phyloP scores from a whole-genome alignment of 176 grass and related monocot genomes.

The Oryza glaberrima region DNA sequence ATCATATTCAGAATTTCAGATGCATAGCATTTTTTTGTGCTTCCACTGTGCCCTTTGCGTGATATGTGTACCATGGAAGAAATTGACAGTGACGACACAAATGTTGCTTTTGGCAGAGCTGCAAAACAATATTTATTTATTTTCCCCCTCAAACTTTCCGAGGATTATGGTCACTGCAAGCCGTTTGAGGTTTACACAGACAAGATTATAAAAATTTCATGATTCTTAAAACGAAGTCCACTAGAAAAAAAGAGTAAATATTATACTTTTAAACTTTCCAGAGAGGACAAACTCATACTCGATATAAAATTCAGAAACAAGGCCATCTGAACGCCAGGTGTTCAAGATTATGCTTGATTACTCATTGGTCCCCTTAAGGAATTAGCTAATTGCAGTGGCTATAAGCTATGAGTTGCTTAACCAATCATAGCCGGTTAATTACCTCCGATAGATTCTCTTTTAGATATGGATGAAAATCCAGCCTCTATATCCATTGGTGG shows the following conservation, averaged over 20 bases:
- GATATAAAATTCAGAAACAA: conserved; percentile 26
- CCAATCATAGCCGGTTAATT: too few relatives aligned
- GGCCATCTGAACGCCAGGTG: conserved; percentile 33
- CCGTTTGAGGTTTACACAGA: neutral
- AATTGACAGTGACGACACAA: conserved; percentile 10
- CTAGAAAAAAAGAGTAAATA: neutral
- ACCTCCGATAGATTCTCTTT: too few relatives aligned
- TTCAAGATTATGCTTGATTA: conserved; percentile 33
- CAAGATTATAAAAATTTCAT: neutral
- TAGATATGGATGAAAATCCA: too few relatives aligned
- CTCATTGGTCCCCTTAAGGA: neutral
- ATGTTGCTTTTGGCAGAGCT: neutral
- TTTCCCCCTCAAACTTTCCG: neutral
- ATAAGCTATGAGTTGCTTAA: too few relatives aligned
- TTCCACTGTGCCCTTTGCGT: conserved; percentile 24
- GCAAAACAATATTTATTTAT: neutral
- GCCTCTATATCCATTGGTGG: too few relatives aligned
- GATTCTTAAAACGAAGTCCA: neutral
- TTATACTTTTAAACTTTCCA: neutral
- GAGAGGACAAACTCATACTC: neutral
- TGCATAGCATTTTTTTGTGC: neutral
- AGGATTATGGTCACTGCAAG: neutral
- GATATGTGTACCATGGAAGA: conserved; percentile 6
- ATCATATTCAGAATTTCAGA: too few relatives aligned
- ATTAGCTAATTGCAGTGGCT: too few relatives aligned